These are phyloP conservation scores for Vanderwaltozyma verrucispora DNA, from an alignment of 805 yeast genomes.

Conservation along the genomic window DNA sequence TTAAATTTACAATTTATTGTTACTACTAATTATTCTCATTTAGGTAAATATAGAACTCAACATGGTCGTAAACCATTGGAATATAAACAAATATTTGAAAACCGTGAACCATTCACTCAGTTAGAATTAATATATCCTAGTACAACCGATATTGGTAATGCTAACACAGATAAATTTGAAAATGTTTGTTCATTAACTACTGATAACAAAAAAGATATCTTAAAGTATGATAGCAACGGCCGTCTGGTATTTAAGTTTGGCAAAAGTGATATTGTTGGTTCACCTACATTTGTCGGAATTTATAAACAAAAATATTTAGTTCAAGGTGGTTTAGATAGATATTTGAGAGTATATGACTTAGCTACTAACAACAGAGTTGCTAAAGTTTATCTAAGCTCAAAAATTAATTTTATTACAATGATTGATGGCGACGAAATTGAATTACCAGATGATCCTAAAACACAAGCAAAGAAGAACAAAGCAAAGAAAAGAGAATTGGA, in stretches of 20 bases:
- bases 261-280: conserved; percentile 68
- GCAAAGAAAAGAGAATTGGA: conserved; percentile 29
- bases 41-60: conserved; percentile 61
- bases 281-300: conserved; percentile 19
- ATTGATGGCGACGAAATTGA: conserved; percentile 29
- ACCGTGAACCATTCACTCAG: conserved; percentile 20
- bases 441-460: conserved; percentile 20
- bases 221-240: conserved; percentile 44
- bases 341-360: conserved; percentile 65
- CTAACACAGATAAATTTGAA: conserved; percentile 9
- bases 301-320: conserved; percentile 38
- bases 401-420: conserved; percentile 31
- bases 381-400: conserved; percentile 69
- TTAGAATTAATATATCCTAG: conserved; percentile 9
- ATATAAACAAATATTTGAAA: conserved; percentile 24
- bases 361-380: conserved; percentile 45
- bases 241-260: conserved; percentile 57
- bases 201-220: conserved; percentile 60
- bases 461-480: conserved; percentile 25
- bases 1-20: conserved; percentile 41
- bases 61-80: conserved; percentile 57
- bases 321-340: conserved; percentile 83
- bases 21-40: conserved; percentile 45
- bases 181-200: conserved; percentile 47
- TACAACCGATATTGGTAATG: conserved; percentile 16